phyloP scores from a whole-genome alignment of 257 asterid species.

The Sherardia arvensis region DNA sequence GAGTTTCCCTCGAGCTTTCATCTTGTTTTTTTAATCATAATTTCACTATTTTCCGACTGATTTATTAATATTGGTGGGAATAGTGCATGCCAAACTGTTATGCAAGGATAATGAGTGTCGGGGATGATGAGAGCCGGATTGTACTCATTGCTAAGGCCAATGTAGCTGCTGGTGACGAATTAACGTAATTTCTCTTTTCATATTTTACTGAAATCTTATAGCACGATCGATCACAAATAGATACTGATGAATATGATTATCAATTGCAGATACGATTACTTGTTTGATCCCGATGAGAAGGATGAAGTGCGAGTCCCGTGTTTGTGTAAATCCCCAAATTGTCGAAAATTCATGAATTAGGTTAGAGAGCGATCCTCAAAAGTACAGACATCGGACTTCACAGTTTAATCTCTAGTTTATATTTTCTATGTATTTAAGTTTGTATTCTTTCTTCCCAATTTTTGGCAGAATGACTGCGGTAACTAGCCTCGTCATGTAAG shows the following conservation, averaged over 20 bases:
- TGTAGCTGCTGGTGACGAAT: constrained; percentile 86
- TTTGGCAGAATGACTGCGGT: constrained; percentile 1
- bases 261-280: constrained; percentile 73
- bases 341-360: constrained; percentile 94
- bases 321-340: constrained; percentile 72
- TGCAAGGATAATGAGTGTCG: constrained; percentile 98
- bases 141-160: constrained; percentile 88
- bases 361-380: constrained; percentile 10
- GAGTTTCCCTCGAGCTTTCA: constrained; percentile 16
- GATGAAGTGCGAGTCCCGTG: constrained; percentile 91
- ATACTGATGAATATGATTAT: not conserved
- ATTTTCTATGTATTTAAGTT: not conserved
- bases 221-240: too few relatives aligned
- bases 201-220: not conserved
- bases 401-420: constrained; percentile 25
- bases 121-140: constrained; percentile 92
- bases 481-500: not conserved
- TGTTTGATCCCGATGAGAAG: constrained; percentile 85
- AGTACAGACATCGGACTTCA: constrained; percentile 25
- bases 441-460: not conserved
- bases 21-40: not conserved
- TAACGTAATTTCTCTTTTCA: constrained; percentile 40
- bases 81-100: constrained; percentile 99
- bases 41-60: not conserved
- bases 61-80: not conserved